These are phyloP conservation scores for Diaporthe sp. DNA, from an alignment of 2,329 filamentous ascomycete genomes.

Conservation along the genomic window DNA sequence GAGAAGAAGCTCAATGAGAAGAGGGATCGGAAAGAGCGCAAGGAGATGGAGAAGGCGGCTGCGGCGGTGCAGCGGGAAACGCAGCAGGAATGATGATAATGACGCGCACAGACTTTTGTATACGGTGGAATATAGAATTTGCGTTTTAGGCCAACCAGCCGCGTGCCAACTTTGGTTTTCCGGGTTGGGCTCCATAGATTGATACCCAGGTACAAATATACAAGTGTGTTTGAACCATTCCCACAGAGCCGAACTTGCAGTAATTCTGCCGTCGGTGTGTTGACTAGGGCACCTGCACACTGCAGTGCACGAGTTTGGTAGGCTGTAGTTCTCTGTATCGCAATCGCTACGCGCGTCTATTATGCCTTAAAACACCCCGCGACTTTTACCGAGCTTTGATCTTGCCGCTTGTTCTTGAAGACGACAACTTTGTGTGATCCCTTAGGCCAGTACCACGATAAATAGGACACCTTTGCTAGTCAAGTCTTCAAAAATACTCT, in stretches of 20 bases:
- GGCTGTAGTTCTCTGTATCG: too few relatives aligned
- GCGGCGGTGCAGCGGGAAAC: neutral
- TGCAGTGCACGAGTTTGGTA: neutral
- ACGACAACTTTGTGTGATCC: too few relatives aligned
- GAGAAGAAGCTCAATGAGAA: constrained; percentile 39
- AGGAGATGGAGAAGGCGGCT: constrained; percentile 26
- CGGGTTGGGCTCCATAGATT: neutral
- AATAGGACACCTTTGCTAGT: too few relatives aligned
- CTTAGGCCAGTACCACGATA: too few relatives aligned
- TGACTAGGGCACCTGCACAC: neutral
- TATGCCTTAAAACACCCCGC: too few relatives aligned
- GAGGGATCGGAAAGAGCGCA: constrained; percentile 23
- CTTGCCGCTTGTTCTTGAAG: too few relatives aligned
- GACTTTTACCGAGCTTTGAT: too few relatives aligned
- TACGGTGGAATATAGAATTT: neutral
- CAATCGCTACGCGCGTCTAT: too few relatives aligned
- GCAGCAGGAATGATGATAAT: neutral
- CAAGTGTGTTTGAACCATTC: neutral
- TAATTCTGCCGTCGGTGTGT: neutral
- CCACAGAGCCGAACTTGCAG: neutral
- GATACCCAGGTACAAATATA: constrained; percentile 4
- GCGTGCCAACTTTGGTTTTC: neutral
- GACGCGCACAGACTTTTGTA: neutral
- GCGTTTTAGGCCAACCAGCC: neutral
- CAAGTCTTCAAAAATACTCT: too few relatives aligned